Evolutionary conservation across 495 filamentous ascomycete species (phyloP).

Genomic region (Tetracladium setigerum): DNA sequence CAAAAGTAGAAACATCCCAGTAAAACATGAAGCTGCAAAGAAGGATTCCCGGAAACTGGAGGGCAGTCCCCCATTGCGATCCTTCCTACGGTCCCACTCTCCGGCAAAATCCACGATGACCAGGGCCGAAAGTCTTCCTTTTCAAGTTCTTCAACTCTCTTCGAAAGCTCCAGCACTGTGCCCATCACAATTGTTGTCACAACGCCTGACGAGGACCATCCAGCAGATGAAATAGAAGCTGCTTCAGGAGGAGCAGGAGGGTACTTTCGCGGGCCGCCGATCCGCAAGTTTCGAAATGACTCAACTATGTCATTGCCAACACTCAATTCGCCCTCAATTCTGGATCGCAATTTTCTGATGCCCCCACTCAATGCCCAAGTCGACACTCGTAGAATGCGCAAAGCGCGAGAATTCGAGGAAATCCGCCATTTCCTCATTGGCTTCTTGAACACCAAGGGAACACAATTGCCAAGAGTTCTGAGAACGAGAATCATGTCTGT

Average conservation of each 20-base stretch:
- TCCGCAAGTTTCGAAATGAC: constrained; percentile 1
- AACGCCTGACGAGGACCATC: constrained; percentile 10
- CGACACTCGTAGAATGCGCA: constrained; percentile 4
- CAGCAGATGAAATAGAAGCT: too few relatives aligned
- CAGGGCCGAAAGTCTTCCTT: too few relatives aligned
- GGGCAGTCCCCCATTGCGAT: too few relatives aligned
- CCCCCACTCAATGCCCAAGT: constrained; percentile 9
- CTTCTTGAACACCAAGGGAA: constrained; percentile 13
- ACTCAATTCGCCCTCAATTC: not conserved
- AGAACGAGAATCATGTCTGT: constrained; percentile 9
- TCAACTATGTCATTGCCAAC: not conserved
- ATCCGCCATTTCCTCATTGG: constrained; percentile 12
- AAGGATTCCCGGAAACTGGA: too few relatives aligned
- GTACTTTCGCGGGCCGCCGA: too few relatives aligned
- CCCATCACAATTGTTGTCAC: constrained; percentile 17
- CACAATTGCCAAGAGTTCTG: constrained; percentile 11
- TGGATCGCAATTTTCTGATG: constrained; percentile 7
- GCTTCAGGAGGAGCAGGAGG: too few relatives aligned
- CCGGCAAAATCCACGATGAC: too few relatives aligned
- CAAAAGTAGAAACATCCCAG: too few relatives aligned
- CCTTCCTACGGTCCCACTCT: too few relatives aligned
- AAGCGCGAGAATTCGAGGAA: constrained; percentile 15
- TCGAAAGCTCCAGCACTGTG: constrained; percentile 5
- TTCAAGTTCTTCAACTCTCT: constrained; percentile 7
- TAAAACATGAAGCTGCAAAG: too few relatives aligned